These are phyloP conservation scores for Drosera capensis DNA, from an alignment of 148 eudicot genomes.

Conservation along the genomic window DNA sequence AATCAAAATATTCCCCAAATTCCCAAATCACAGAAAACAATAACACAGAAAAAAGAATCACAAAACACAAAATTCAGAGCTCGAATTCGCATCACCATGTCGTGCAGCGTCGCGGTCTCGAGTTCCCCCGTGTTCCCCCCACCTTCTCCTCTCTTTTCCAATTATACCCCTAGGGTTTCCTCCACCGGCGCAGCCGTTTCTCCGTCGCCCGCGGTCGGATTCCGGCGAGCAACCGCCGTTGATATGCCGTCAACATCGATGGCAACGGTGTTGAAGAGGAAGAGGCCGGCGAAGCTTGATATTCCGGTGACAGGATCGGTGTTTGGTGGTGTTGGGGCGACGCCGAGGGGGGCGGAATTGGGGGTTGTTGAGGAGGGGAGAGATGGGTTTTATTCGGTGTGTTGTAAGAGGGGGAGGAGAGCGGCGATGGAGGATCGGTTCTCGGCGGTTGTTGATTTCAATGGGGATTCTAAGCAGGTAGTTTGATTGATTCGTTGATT, in stretches of 20 bases:
- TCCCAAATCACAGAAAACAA: not conserved
- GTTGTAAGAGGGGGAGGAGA: conserved; percentile 74
- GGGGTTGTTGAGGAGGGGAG: conserved; percentile 34
- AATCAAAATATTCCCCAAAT: not conserved
- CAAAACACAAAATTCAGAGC: not conserved
- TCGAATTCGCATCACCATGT: not conserved
- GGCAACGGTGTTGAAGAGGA: conserved; percentile 41
- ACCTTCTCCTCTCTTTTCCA: conserved; percentile 23
- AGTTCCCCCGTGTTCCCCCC: conserved; percentile 65
- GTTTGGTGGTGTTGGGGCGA: conserved; percentile 13
- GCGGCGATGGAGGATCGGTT: conserved; percentile 73
- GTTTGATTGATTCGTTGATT: not conserved
- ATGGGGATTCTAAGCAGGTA: conserved; percentile 70
- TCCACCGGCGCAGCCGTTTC: conserved; percentile 10
- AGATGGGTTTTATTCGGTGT: conserved; percentile 67
- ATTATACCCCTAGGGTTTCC: conserved; percentile 10
- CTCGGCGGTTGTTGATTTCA: conserved; percentile 33
- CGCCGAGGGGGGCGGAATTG: conserved; percentile 9
- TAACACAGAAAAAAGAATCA: not conserved
- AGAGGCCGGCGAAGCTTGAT: conserved; percentile 57
- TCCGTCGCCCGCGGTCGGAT: conserved; percentile 5
- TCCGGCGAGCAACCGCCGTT: not conserved
- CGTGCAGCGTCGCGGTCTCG: conserved; percentile 40
- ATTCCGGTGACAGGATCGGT: conserved; percentile 33
- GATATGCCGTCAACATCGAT: conserved; percentile 14